A percentile compares a stretch with the other conserved stretches of the same genome.
Evolutionary conservation across 805 yeast genomes (phyloP).

Genomic region (Dipodascus geniculatus): DNA sequence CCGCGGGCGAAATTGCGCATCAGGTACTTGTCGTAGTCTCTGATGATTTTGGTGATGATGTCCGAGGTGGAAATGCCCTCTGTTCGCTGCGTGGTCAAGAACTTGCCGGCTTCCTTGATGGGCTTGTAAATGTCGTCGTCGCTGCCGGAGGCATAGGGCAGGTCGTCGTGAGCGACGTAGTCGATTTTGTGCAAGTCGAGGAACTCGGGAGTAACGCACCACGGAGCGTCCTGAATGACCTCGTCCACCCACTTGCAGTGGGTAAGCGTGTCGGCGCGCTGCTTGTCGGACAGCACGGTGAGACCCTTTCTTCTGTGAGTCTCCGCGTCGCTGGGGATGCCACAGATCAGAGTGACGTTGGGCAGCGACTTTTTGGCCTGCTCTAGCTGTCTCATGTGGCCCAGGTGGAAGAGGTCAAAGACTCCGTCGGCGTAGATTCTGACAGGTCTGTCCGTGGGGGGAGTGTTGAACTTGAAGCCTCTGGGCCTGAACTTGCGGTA

Average conservation of each 20-base stretch:
- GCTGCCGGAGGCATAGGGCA: slow-evolving; percentile 86
- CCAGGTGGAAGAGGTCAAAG: slow-evolving; percentile 90
- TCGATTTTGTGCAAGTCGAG: slow-evolving; percentile 72
- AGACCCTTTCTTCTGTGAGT: slow-evolving; percentile 90
- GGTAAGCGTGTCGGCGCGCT: slow-evolving; percentile 78
- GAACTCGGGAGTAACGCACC: slow-evolving; percentile 84
- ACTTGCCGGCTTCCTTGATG: slow-evolving; percentile 81
- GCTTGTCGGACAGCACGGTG: slow-evolving; percentile 80
- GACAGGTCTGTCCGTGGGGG: slow-evolving; percentile 76
- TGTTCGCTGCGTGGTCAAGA: slow-evolving; percentile 89
- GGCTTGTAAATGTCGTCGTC: slow-evolving; percentile 89
- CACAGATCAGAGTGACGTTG: slow-evolving; percentile 76
- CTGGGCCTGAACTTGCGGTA: slow-evolving; percentile 66
- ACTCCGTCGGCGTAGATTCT: slow-evolving; percentile 98
- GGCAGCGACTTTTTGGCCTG: slow-evolving; percentile 90
- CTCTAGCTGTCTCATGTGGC: slow-evolving; percentile 96
- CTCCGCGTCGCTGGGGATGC: slow-evolving; percentile 80
- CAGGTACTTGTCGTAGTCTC: slow-evolving; percentile 92
- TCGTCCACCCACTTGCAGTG: slow-evolving; percentile 99
- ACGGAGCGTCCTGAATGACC: slow-evolving; percentile 88
- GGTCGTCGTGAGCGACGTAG: slow-evolving; percentile 95
- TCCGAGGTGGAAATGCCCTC: slow-evolving; percentile 95
- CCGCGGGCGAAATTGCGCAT: slow-evolving; percentile 97
- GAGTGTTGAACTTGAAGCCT: slow-evolving; percentile 68
- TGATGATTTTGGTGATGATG: slow-evolving; percentile 85